Base-by-base conservation (phyloP, 768 basidiomycete genomes). In the Pleurotus eryngii region DNA sequence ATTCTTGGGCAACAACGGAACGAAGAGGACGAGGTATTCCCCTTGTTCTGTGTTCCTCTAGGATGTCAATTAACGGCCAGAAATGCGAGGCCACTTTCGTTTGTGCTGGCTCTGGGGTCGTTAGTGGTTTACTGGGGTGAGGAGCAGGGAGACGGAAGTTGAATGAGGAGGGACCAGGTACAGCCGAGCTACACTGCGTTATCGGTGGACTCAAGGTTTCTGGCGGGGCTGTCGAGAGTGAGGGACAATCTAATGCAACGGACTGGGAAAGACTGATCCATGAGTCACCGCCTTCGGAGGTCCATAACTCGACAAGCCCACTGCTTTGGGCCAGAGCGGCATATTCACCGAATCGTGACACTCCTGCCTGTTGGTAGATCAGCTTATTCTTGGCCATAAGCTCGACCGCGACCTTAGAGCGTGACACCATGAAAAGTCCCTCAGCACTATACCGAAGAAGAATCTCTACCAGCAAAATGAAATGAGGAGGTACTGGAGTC, bases 141-240 rank as follows among this genome's bases (percentile, higher is more conserved):
- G 24, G 24, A 26, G 24, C 5, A 26, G 24, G 7, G 11, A 4
- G 30, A 35, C 3, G 30, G 9, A 35, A 35, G 11, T 35, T 35
- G 8, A 11, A 11, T 11, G 8, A 35, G 30, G 30, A 35, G 30
- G 30, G 30, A 9, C 30, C 30, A 11, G 30, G 30, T 8, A 11
- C 9, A 35, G 30, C 30, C 30, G 11, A 11, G 30, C 30, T 11
- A 3, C 30, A 9, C 30, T 35, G 30, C 3, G 11, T 11, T 11
- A 35, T 35, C 30, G 30, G 30, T 35, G 9, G 30, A 35, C 30
- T 35, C 30, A 35, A 9, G 11, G 11, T 35, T 8, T 47, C 81
- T 82, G 1, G 66, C 74, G 4, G 80, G 76, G 5, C 63, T 89
- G n/a, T 83, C 79, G 62, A 73, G 80, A 37, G 81, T 80, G 0